Evolutionary conservation across 2,329 filamentous ascomycete species (phyloP), one percentile per base, ranked within the genome.

Genomic region (Chrysosporium keratinophilum): DNA sequence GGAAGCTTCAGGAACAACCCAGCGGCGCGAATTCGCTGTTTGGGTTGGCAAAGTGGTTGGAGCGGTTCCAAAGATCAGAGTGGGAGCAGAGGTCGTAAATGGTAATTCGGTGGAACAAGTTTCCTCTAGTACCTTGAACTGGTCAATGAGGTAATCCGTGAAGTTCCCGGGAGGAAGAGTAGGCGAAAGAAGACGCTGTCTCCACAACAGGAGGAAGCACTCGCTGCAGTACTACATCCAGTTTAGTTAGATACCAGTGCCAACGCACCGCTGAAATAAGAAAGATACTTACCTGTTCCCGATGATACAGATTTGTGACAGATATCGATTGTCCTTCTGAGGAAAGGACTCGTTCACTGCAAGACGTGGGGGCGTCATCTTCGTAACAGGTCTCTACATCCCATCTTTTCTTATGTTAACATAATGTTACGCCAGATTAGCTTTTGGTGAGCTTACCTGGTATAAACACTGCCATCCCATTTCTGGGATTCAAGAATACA

Each of bases 141-240:
- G 55, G n/a, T 57, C 52, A 44, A 56, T 48, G 17, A 60, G 54
- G n/a, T 58, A 57, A 31, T 60, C 55, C 11, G 49, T 54, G 15
- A 58, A 52, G 17, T 57, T 56, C 5, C 55, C 57, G 9, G 57
- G 48, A 37, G 56, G 54, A 31, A 58, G 54, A 10, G 54, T 40
- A 15, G 58, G 56, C 1, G 56, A 58, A 41, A 57, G 54, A 17
- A 60, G 45, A 11, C 57, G 47, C 37, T 60, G 58, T 28, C 51
- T 58, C 58, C 58, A 60, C 5, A 60, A 51, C 37, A 57, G 48
- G 10, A 60, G 45, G 35, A 60, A 60, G 37, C 58, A 60, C 50
- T 60, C 58, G 52, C 57, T 58, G 37, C 58, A 60, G 41, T 58
- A 60, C 58, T 60, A 53, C 11, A 40, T n/a, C 17, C 14, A 35